Evolutionary conservation across 805 yeast genomes (phyloP), one percentile per base, ranked within the genome.

Genomic region (Candida odintsovae): DNA sequence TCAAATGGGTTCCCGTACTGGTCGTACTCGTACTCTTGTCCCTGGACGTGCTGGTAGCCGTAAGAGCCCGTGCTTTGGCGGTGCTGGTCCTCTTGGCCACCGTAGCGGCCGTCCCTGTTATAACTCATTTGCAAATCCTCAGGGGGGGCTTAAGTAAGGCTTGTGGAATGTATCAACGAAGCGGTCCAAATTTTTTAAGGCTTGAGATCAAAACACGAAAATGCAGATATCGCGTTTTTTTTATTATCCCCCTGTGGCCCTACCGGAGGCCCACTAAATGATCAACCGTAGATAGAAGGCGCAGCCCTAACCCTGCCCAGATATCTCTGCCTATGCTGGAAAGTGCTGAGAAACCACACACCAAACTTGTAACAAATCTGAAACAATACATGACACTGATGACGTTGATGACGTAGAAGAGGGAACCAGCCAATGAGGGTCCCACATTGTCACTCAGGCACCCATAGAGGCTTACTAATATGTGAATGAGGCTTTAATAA

Each of bases 1-100:
- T 25, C 38, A 22, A 46, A 44, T 6, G 50, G 54, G 41, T 49
- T 48, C 38, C 41, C 44, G 44, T 46, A 48, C 22, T 53, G 47
- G 8, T 45, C 41, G 11, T 36, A 18, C 40, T 48, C 42, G 25
- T 38, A 19, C n/a, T 42, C 31, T 29, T 51, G 38, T 15, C 41
- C 41, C 35, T 43, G 38, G 13, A 26, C 41, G 26, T 46, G 29
- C 15, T 45, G 41, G 36, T 42, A 45, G 13, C 48, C 41, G 26
- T 44, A 39, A 48, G 33, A 26, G 38, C 48, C 48, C 13, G 41
- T 41, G 18, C 26, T 26, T 16, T 42, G 42, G 23, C 45, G 33
- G 15, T 37, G 12, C 15, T 46, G 50, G 38, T 43, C 33, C 37
- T 42, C 39, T 11, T 41, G 12, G 4, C 22, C 4, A 38, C 38